Evolutionary conservation across 1,284 basidiomycete species (phyloP).

Genomic region (Heterobasidion irregulare): DNA sequence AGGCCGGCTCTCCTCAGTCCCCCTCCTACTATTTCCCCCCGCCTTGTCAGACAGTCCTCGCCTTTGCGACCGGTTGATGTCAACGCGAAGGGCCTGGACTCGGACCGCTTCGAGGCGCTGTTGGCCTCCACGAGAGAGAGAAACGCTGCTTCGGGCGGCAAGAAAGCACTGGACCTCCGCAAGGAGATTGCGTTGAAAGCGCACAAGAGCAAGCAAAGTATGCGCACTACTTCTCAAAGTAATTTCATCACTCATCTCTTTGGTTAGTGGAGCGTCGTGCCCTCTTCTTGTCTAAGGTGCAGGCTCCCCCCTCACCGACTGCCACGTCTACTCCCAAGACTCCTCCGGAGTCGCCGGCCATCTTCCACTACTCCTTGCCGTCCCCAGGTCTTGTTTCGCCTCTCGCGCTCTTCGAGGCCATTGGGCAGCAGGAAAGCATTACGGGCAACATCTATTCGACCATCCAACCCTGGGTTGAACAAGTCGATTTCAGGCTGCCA

Average conservation of each 20-base stretch:
- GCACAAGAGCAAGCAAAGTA: constrained; percentile 70
- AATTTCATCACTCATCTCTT: constrained; percentile 1
- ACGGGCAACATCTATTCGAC: constrained; percentile 16
- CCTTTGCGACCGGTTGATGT: constrained; percentile 39
- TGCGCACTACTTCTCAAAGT: constrained; percentile 17
- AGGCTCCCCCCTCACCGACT: constrained; percentile 53
- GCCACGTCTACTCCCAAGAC: constrained; percentile 52
- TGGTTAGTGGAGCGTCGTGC: constrained; percentile 61
- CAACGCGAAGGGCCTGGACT: constrained; percentile 45
- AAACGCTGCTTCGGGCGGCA: constrained; percentile 29
- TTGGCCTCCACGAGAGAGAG: constrained; percentile 12
- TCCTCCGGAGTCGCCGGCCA: constrained; percentile 60
- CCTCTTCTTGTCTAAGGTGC: constrained; percentile 64
- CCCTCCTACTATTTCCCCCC: constrained; percentile 33
- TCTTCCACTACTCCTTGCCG: constrained; percentile 62
- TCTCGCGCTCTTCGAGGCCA: constrained; percentile 46
- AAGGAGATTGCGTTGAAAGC: constrained; percentile 67
- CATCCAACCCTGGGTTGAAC: constrained; percentile 50
- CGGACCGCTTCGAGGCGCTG: constrained; percentile 53
- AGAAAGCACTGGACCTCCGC: constrained; percentile 50
- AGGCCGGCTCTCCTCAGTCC: constrained; percentile 50
- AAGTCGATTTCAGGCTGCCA: constrained; percentile 53
- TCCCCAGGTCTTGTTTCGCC: constrained; percentile 61
- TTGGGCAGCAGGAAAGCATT: constrained; percentile 22
- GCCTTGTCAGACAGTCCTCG: constrained; percentile 36